Conservation (phyloP, 2,329 filamentous ascomycete genomes). For the Phaeophleospora eucalypticola region DNA sequence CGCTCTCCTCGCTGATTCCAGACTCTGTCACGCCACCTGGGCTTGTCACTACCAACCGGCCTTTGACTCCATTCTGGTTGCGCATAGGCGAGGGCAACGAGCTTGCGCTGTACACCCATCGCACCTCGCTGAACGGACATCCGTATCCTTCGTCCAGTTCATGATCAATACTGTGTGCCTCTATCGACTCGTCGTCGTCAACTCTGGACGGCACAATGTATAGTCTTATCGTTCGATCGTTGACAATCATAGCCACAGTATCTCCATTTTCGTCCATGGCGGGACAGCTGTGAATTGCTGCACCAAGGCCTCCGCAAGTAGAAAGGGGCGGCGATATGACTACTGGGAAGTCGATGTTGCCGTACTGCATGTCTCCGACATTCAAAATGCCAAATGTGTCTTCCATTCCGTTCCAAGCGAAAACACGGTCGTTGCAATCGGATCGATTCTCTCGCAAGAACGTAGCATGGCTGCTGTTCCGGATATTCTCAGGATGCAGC, state of each 20-base stretch:
- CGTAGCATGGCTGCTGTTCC: slow-evolving; percentile 35
- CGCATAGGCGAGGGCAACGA: slow-evolving; percentile 25
- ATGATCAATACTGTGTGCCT: slow-evolving; percentile 37
- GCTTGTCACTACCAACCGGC: slow-evolving; percentile 34
- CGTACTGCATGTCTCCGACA: slow-evolving; percentile 33
- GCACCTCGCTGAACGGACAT: slow-evolving; percentile 34
- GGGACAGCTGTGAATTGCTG: slow-evolving; percentile 35
- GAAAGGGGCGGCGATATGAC: slow-evolving; percentile 36
- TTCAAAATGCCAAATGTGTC: slow-evolving; percentile 36
- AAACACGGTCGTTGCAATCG: slow-evolving; percentile 32
- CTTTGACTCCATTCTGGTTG: slow-evolving; percentile 28
- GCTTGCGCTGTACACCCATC: slow-evolving; percentile 33
- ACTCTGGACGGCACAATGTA: slow-evolving; percentile 33
- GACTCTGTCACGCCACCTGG: slow-evolving; percentile 32
- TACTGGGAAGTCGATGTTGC: slow-evolving; percentile 36
- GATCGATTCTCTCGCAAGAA: slow-evolving; percentile 32
- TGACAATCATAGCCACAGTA: slow-evolving; percentile 37
- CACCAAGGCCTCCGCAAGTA: slow-evolving; percentile 35
- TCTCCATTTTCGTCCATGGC: slow-evolving; percentile 35
- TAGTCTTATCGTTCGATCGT: slow-evolving; percentile 34
- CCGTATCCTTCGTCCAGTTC: slow-evolving; percentile 37
- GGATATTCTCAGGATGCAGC: slow-evolving; percentile 36
- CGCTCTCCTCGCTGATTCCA: slow-evolving; percentile 28
- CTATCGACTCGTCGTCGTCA: slow-evolving; percentile 28
- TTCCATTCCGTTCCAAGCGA: slow-evolving; percentile 36